phyloP scores from a whole-genome alignment of 371 early-diverging fungal species.

The Rhizomucor pusillus region DNA sequence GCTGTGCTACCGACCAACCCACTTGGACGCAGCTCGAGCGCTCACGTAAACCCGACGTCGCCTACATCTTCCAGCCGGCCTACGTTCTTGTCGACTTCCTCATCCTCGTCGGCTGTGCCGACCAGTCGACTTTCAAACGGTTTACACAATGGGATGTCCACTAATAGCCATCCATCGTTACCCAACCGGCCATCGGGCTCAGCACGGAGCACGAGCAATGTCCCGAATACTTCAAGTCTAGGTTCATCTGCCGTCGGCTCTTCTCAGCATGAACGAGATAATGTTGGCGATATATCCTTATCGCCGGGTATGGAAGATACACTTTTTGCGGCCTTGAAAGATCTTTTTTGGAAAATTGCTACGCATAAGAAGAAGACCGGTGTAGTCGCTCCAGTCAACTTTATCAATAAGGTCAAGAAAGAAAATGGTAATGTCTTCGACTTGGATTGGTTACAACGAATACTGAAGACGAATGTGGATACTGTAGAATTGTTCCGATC shows the following conservation, averaged over 20 bases:
- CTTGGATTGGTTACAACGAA: neutral
- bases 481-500: slow-evolving; percentile 82
- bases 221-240: slow-evolving; percentile 1
- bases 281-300: slow-evolving; percentile 38
- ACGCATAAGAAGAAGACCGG: slow-evolving; percentile 83
- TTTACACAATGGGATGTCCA: slow-evolving; percentile 11
- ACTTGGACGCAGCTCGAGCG: slow-evolving; percentile 8
- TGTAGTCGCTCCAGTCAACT: slow-evolving; percentile 82
- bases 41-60: slow-evolving; percentile 17
- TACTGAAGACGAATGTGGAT: neutral
- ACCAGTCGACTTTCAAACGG: slow-evolving; percentile 7
- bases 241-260: slow-evolving; percentile 4
- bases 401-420: slow-evolving; percentile 83
- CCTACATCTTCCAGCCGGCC: slow-evolving; percentile 9
- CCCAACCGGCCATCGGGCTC: slow-evolving; percentile 11
- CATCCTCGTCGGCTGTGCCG: slow-evolving; percentile 14
- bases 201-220: slow-evolving; percentile 4
- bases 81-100: slow-evolving; percentile 24
- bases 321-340: slow-evolving; percentile 82
- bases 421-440: slow-evolving; percentile 75
- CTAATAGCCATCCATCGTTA: slow-evolving; percentile 16
- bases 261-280: slow-evolving; percentile 27
- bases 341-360: slow-evolving; percentile 83
- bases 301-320: slow-evolving; percentile 72
- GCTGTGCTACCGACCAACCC: slow-evolving; percentile 11